These are phyloP conservation scores for Rhododendron ovatum DNA, from an alignment of 148 eudicot genomes.

Conservation along the genomic window DNA sequence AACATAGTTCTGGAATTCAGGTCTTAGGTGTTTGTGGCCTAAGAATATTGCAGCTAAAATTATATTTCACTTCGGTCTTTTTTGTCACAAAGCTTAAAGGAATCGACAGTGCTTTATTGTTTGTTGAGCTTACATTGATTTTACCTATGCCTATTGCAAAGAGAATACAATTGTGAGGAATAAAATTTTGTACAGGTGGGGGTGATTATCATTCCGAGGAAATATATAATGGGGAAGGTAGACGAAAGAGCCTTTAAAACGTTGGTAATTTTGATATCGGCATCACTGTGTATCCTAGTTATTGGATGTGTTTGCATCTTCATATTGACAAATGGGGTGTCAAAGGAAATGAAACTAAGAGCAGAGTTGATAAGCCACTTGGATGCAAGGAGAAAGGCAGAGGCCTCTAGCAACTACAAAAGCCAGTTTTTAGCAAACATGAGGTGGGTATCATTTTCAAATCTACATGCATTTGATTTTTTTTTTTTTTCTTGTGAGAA, in stretches of 20 bases:
- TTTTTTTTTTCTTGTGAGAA: not conserved
- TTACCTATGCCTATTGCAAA: not conserved
- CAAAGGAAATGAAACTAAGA: conserved; percentile 97
- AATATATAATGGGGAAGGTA: conserved; percentile 89
- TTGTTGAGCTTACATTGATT: conserved; percentile 2
- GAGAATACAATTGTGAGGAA: not conserved
- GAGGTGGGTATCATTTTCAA: conserved; percentile 48
- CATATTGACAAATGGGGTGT: conserved; percentile 89
- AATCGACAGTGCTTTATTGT: not conserved
- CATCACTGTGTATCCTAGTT: conserved; percentile 69
- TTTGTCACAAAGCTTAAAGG: not conserved
- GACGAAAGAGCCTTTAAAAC: conserved; percentile 80
- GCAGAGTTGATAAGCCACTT: conserved; percentile 85
- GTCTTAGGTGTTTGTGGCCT: not conserved
- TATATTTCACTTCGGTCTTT: not conserved
- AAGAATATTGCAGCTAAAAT: not conserved
- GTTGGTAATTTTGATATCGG: conserved; percentile 74
- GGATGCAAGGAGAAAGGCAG: conserved; percentile 92
- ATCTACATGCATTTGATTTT: not conserved
- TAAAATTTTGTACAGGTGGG: conserved; percentile 60
- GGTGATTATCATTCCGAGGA: conserved; percentile 83
- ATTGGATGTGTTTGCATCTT: conserved; percentile 89
- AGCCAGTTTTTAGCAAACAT: conserved; percentile 97
- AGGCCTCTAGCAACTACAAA: conserved; percentile 97
- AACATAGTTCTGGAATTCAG: not conserved